These are phyloP conservation scores for Nicotiana otophora DNA, from an alignment of 257 asterid species.

Conservation along the genomic window DNA sequence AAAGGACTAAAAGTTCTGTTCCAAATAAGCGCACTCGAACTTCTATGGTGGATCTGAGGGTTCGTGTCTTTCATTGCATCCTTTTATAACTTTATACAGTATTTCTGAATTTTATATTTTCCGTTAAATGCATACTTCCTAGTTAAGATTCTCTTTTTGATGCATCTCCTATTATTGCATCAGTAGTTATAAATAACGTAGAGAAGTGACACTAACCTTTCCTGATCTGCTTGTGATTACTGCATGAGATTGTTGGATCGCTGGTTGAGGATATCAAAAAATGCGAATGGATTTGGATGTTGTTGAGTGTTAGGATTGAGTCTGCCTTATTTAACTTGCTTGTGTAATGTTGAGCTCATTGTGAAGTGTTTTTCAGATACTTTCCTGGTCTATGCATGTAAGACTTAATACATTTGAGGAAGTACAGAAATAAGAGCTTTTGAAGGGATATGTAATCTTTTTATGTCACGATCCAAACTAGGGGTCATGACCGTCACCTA, in stretches of 20 bases:
- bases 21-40: conserved; percentile 95
- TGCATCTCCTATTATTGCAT: conserved; percentile 3
- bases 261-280: neutral
- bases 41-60: conserved; percentile 73
- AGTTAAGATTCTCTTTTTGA: neutral
- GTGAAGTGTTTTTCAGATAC: neutral
- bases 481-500: too few species aligned
- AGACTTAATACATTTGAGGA: neutral
- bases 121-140: neutral
- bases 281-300: conserved; percentile 1
- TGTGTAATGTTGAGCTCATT: neutral
- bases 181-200: neutral
- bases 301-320: neutral
- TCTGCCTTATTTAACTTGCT: neutral
- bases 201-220: neutral
- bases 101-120: neutral
- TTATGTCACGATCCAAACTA: too few species aligned
- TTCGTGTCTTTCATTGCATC: conserved; percentile 25
- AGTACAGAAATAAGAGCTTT: neutral
- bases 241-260: neutral
- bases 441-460: neutral
- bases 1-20: conserved; percentile 49
- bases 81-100: neutral
- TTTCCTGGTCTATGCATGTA: neutral
- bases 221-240: neutral